Percentiles rank a stretch among this genome's conserved stretches.
Conservation (phyloP, 371 early-diverging fungal species). For the Zychaea mexicana region DNA sequence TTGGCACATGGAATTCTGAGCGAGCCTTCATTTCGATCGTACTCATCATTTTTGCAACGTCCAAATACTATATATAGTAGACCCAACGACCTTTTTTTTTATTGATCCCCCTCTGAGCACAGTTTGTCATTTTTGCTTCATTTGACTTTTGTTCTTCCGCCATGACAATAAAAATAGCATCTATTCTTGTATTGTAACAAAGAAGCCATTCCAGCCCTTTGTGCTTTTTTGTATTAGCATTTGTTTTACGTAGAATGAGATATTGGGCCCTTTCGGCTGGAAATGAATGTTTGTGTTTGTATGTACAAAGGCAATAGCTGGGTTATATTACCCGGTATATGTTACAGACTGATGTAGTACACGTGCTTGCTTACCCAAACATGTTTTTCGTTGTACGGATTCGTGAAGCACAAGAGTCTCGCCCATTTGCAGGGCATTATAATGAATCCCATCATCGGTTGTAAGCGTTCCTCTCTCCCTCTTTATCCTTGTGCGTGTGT, state of each 20-base stretch:
- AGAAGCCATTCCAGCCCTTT: not conserved
- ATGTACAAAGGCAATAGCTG: not conserved
- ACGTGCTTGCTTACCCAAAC: conserved; percentile 1
- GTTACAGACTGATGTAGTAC: not conserved
- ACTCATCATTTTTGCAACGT: not conserved
- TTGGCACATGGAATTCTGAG: not conserved
- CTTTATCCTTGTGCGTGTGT: too few relatives aligned
- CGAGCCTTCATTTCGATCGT: conserved; percentile 1
- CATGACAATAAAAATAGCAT: too few relatives aligned
- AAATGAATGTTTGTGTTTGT: too few relatives aligned
- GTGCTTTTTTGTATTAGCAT: not conserved
- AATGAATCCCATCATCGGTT: too few relatives aligned
- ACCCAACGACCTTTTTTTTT: not conserved
- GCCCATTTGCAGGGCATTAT: not conserved
- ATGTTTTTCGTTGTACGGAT: not conserved
- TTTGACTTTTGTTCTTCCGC: not conserved
- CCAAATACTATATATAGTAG: not conserved
- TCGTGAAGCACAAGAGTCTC: conserved; percentile 1
- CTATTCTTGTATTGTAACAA: too few relatives aligned
- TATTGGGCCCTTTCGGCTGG: too few relatives aligned
- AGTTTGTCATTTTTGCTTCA: not conserved
- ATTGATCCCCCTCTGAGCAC: too few relatives aligned
- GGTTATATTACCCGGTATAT: not conserved
- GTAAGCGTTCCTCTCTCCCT: too few relatives aligned
- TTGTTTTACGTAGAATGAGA: too few relatives aligned